Base-by-base conservation (phyloP, 108 stramenopile species). In the Fistulifera solaris region DNA sequence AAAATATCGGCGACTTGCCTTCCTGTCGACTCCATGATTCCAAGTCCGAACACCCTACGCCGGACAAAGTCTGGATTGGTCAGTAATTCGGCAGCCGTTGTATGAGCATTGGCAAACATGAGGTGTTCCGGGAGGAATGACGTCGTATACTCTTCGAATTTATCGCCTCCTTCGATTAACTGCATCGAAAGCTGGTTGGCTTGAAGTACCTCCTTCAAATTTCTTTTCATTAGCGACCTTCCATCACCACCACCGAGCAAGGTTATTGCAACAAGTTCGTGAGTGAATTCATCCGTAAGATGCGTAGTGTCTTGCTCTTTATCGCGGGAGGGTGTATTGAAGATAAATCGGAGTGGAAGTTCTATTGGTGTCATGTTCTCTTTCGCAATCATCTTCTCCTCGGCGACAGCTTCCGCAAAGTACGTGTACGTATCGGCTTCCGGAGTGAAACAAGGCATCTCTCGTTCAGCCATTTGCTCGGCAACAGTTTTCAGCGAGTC, bases 401-500 rank as follows among this genome's bases (percentile, higher is more conserved):
- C 72, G 48, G 61, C 66, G 25, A 74, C 73, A 58, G 70, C 66
- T 16, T 54, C 63, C 15, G 62, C 43, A 56, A 78, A 90, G 40
- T 78, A 82, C 40, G 80, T 81, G 56, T 77, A 90, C 38, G 82
- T 68, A 70, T 89, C 82, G 16, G 63, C 60, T 12, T 65, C 42
- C 21, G 89, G 89, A 50, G 72, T 70, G 22, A 90, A 81, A 40
- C 80, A 71, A 17, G 74, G 65, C 11, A 80, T 70, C 39, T 61
- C 56, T 17, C 89, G 75, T 47, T 80, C 71, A n/a, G 85, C 70
- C 82, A 90, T 87, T 48, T 80, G 75, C 66, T 86, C 89, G 12
- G 85, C 89, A 0, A 90, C 77, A 15, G 76, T 71, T 62, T 83
- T 84, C 31, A 88, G 59, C 26, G 89, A 86, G 40, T 90, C 89